phyloP scores from a whole-genome alignment of 352 stramenopile genomes.

The Globisporangium cylindrosporum region DNA sequence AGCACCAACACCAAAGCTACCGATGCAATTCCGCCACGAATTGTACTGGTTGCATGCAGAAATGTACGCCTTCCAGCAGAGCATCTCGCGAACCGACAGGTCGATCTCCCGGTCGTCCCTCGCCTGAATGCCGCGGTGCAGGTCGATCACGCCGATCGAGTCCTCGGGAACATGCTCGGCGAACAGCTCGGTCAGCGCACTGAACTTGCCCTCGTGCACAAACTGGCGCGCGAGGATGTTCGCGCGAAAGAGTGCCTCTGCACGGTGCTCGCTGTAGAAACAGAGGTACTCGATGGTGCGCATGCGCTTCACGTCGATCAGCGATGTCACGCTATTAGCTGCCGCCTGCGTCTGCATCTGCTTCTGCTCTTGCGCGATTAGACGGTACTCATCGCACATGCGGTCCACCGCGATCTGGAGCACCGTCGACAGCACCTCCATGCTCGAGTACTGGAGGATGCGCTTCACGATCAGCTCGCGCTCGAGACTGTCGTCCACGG shows the following conservation, averaged over 20 bases:
- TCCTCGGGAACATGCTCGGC: constrained; percentile 61
- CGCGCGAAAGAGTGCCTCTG: constrained; percentile 49
- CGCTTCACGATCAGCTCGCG: constrained; percentile 66
- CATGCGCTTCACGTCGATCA: constrained; percentile 62
- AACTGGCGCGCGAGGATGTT: constrained; percentile 73
- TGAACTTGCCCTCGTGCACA: constrained; percentile 67
- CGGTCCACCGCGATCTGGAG: constrained; percentile 53
- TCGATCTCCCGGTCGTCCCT: constrained; percentile 51
- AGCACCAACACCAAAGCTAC: constrained; percentile 9
- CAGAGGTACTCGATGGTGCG: constrained; percentile 67
- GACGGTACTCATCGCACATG: constrained; percentile 35
- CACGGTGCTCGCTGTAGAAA: constrained; percentile 68
- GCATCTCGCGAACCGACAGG: constrained; percentile 46
- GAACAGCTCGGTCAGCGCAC: constrained; percentile 54
- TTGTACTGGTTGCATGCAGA: constrained; percentile 64
- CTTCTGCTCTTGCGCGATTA: constrained; percentile 24
- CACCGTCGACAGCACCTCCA: constrained; percentile 64
- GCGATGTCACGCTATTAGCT: constrained; percentile 29
- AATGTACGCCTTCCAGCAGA: constrained; percentile 77
- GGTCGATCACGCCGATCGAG: constrained; percentile 58
- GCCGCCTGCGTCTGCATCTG: constrained; percentile 12
- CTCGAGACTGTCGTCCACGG: constrained; percentile 59
- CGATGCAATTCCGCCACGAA: constrained; percentile 63
- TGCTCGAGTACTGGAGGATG: constrained; percentile 60
- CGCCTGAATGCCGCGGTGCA: constrained; percentile 45